Conservation (phyloP, 306 rosid species). For the Quercus mongolica region DNA sequence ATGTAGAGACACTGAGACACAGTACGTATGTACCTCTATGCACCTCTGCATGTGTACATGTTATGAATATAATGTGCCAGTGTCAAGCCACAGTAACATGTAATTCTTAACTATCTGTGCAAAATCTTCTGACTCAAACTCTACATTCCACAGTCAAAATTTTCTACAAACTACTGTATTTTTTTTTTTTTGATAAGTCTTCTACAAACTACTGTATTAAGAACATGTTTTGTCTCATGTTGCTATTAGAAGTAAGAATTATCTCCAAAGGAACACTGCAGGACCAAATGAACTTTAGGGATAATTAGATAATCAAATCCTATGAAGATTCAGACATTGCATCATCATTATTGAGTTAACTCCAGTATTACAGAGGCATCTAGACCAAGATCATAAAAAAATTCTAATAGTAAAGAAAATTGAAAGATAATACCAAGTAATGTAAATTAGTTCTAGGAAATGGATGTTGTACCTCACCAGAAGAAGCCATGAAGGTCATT, state of each 20-base stretch:
- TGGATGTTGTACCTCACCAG: constrained; percentile 80
- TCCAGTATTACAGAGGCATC: constrained; percentile 11
- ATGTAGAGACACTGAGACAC: not conserved
- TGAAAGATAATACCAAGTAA: constrained; percentile 13
- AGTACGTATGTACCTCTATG: not conserved
- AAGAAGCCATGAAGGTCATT: constrained; percentile 90
- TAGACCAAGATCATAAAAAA: not conserved
- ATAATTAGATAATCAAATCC: not conserved
- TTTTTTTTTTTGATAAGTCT: too few species aligned
- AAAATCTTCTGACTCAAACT: not conserved
- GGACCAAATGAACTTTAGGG: not conserved
- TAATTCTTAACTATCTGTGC: not conserved
- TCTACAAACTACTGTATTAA: not conserved
- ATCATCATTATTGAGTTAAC: not conserved
- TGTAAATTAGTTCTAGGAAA: constrained; percentile 21
- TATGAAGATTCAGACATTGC: not conserved
- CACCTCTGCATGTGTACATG: not conserved
- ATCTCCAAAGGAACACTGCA: not conserved
- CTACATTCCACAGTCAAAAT: not conserved
- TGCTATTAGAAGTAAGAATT: not conserved
- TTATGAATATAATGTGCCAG: not conserved
- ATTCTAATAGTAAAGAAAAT: constrained; percentile 3
- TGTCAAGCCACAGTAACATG: not conserved
- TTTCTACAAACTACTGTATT: not conserved
- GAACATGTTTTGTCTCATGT: not conserved